A percentile compares a stretch with the other conserved stretches of the same genome.
These are phyloP conservation scores for Lachancea fermentati DNA, from an alignment of 805 yeast genomes.

Conservation along the genomic window DNA sequence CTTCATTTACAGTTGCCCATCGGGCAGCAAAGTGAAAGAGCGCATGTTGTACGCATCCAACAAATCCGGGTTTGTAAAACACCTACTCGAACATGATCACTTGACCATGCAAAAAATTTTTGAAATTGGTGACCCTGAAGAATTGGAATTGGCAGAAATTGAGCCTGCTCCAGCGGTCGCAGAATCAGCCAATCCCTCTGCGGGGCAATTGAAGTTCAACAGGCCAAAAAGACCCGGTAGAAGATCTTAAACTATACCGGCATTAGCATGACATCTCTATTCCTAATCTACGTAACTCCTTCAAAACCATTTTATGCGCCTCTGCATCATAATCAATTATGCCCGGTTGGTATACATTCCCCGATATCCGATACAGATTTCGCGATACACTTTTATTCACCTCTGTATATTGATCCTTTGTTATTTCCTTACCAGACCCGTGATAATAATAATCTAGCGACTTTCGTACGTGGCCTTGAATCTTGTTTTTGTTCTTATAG, in stretches of 20 bases:
- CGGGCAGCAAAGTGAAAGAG: constrained; percentile 82
- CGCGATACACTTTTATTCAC: constrained; percentile 62
- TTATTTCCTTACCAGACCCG: constrained; percentile 23
- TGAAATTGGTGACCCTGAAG: constrained; percentile 71
- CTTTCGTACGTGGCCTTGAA: constrained; percentile 55
- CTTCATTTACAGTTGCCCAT: constrained; percentile 84
- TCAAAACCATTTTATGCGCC: constrained; percentile 12
- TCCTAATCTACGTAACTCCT: constrained; percentile 7
- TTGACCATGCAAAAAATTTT: constrained; percentile 42
- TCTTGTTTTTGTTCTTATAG: constrained; percentile 44
- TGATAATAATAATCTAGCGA: constrained; percentile 45
- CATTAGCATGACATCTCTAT: neutral
- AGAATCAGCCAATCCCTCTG: constrained; percentile 11
- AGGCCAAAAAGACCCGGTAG: constrained; percentile 74
- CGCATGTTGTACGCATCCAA: constrained; percentile 91
- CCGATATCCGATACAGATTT: constrained; percentile 41
- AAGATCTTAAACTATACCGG: constrained; percentile 21
- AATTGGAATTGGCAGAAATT: constrained; percentile 52
- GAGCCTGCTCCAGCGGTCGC: constrained; percentile 20
- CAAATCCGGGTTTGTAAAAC: constrained; percentile 52
- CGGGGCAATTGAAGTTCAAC: constrained; percentile 36
- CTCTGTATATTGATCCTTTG: constrained; percentile 44
- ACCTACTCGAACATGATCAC: constrained; percentile 37
- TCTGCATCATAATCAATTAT: constrained; percentile 14
- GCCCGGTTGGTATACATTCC: constrained; percentile 13